Evolutionary conservation across 2,329 filamentous ascomycete species (phyloP), one percentile per base, ranked within the genome.

Genomic region (Arthrobotrys iridis): DNA sequence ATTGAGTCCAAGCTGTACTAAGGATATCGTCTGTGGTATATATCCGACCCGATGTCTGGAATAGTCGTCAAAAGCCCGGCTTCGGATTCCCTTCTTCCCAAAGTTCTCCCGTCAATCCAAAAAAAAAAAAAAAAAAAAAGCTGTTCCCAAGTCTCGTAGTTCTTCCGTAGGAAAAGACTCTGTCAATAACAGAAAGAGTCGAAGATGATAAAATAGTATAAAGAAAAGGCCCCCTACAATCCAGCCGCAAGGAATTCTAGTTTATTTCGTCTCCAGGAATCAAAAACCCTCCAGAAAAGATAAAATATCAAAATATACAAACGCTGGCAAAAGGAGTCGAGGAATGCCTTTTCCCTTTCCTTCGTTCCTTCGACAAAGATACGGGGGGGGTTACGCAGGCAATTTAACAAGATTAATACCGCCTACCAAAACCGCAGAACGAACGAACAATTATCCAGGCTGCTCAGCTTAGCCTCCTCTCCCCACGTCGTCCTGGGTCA

Each of bases 351-450:
- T 57, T 35, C n/a, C n/a, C n/a, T n/a, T n/a, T n/a, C n/a, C n/a
- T n/a, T n/a, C n/a, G n/a, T n/a, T n/a, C 10, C 15, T 28, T 57
- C 33, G 10, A 30, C 22, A 8, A n/a, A n/a, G 15, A 28, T 46
- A 45, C 18, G 30, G 33, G 52, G 65, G 65, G 55, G n/a, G n/a
- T n/a, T 62, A 45, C 20, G 7, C 35, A 46, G 40, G 58, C 37
- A 71, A 60, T 63, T 71, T 62, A 57, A 63, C 24, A 40, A 24
- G 18, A 35, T 35, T 37, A 55, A 46, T 71, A 71, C 66, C 66
- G 66, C 66, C 66, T 71, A 71, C 66, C 66, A 64, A 71, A 71
- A 71, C 66, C 50, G 66, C 66, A 71, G 35, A 46, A 48, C 58
- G 28, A 7, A 45, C n/a, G n/a, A 45, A 18, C 18, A 11, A 18